Evolutionary conservation across 345 rosid genomes (phyloP).

Genomic region (Eutrema japonicum): DNA sequence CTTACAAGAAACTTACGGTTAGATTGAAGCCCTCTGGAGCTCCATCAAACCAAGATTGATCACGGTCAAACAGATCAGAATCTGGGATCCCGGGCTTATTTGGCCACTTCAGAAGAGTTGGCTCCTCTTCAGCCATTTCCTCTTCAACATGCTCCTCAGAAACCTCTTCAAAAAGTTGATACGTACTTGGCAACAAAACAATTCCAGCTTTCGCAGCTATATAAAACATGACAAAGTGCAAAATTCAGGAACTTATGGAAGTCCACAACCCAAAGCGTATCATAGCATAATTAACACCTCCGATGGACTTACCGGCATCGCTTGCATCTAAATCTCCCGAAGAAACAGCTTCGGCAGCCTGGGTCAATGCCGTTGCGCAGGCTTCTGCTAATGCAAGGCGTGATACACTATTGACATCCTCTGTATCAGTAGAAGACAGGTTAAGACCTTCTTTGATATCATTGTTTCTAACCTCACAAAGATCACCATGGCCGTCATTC

Average conservation of each 20-base stretch:
- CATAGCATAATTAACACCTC: constrained; percentile 13
- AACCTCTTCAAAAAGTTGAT: constrained; percentile 46
- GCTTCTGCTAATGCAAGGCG: constrained; percentile 76
- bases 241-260: constrained; percentile 7
- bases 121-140: constrained; percentile 48
- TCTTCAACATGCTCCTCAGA: constrained; percentile 16
- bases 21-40: constrained; percentile 83
- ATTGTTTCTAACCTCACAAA: constrained; percentile 58
- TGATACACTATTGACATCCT: constrained; percentile 45
- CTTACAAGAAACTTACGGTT: constrained; percentile 53
- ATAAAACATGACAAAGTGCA: constrained; percentile 25
- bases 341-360: constrained; percentile 78
- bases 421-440: constrained; percentile 32
- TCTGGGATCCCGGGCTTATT: constrained; percentile 59
- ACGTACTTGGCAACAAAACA: constrained; percentile 58
- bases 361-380: constrained; percentile 71
- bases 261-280: constrained; percentile 11
- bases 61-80: constrained; percentile 67
- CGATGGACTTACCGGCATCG: constrained; percentile 59
- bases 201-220: constrained; percentile 76
- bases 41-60: constrained; percentile 84
- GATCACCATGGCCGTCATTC: constrained; percentile 51
- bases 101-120: constrained; percentile 65
- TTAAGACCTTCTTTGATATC: constrained; percentile 34
- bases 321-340: constrained; percentile 56